A percentile compares a stretch with the other conserved stretches of the same genome.
Conservation (phyloP, 2,329 filamentous ascomycete species). For the Clarireedia homoeocarpa region DNA sequence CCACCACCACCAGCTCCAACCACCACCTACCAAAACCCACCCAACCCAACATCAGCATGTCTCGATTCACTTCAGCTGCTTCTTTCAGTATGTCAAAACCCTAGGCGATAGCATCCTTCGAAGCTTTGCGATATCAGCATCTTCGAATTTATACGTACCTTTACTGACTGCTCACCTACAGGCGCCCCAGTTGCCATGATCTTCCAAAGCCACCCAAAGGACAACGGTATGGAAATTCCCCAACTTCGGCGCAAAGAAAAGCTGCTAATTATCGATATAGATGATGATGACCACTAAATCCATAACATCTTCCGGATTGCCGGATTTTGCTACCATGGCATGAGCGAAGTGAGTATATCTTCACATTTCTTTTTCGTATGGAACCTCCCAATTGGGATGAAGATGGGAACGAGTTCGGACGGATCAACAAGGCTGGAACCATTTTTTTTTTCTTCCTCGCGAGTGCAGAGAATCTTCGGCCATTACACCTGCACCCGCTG, state of each 20-base stretch:
- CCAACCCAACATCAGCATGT: background rate
- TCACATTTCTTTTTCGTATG: background rate
- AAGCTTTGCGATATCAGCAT: background rate
- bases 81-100: slow-evolving; percentile 4
- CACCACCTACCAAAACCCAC: background rate
- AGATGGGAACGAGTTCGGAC: background rate
- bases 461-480: slow-evolving; percentile 4
- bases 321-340: background rate
- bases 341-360: slow-evolving; percentile 1
- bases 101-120: background rate
- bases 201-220: slow-evolving; percentile 6
- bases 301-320: background rate
- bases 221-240: background rate
- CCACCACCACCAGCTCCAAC: background rate
- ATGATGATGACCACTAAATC: slow-evolving; percentile 9
- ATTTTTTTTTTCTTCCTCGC: background rate
- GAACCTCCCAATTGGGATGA: background rate
- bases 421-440: slow-evolving; percentile 8
- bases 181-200: background rate
- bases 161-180: background rate
- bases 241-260: background rate
- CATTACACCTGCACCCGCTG: background rate
- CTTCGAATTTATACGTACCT: background rate
- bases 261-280: background rate
- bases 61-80: background rate